Base-by-base conservation (phyloP, 495 filamentous ascomycete species). In the Tuber umbilicatum region DNA sequence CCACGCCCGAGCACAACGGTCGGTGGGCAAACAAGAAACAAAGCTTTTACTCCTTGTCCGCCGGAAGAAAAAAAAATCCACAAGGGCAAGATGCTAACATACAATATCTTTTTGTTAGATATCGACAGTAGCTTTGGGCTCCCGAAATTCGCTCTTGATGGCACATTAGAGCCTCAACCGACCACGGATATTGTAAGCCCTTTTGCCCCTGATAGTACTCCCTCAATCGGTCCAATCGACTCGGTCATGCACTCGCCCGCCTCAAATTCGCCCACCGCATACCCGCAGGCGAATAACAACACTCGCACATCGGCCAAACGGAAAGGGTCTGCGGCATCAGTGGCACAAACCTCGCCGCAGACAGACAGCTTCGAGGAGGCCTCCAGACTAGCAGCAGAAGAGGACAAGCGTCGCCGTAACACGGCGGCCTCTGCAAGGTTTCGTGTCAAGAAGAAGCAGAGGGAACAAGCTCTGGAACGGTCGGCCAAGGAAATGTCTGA, bases 361-460 rank as follows among this genome's bases (percentile, higher is more conserved):
- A 35, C 68, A 35, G 79, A 78, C 19, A 74, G 68, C 45, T 86
- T 90, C 75, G 91, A 93, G 82, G 91, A 93, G 80, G 84, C 89
- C 76, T 87, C 94, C 45, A 89, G 94, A 55, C 79, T 90, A 37
- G 93, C 94, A n/a, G 94, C 96, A 45, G 95, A 99, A 84, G 95
- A 99, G 85, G 95, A 99, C 84, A 97, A 97, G 84, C 93, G 95
- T 12, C 90, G 94, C 68, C 91, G 95, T 76, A 99, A 99, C 84
- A 99, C 95, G 0, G 95, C 95, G 45, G 95, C 95, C 60, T 93
- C 90, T 67, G 95, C 95, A n/a, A 92, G 95, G 74, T 99, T 99
- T 89, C 93, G 95, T 75, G 89, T 97, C 80, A 99, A 99, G 89
- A 99, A 99, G 92, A 99, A 99, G 89, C 93, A 97, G 84, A 92